Evolutionary conservation across 1,284 basidiomycete species (phyloP), one percentile per base, ranked within the genome.

Genomic region (Boletus subluridellus): DNA sequence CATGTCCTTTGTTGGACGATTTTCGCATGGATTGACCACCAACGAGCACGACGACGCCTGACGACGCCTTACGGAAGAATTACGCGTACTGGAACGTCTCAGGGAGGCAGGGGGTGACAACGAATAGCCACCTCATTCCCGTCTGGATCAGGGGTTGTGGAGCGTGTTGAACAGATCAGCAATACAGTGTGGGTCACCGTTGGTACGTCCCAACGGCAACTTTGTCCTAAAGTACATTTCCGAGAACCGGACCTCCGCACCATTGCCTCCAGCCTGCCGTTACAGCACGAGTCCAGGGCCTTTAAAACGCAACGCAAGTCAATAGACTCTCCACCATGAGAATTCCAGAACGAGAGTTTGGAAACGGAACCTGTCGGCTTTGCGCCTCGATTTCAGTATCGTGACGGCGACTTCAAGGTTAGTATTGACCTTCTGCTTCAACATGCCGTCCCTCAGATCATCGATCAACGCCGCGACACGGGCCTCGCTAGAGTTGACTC

Each of bases 61-160:
- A 21, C 21, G 21, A 21, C 21, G 21, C 21, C 21, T 21, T n/a
- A 70, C 64, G 17, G 68, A 69, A 10, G 76, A 72, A 11, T 66
- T 69, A 59, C 70, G 75, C 21, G 70, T 76, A 0, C 67, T 81
- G 30, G 71, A 73, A 26, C 73, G 67, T n/a, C 64, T 81, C 42
- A 67, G 74, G 55, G 68, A 68, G 24, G 67, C 6, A 71, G 71
- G 68, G 71, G 68, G 68, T 21, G 65, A 65, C 8, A 73, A 76
- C 42, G 80, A 77, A 24, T 76, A 71, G 53, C 76, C 78, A 11
- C 57, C 30, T 53, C 9, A 38, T 70, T 53, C 71, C 75, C 10
- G 76, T 80, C 6, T 80, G 80, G 81, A 75, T 80, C 48, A 77
- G 77, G 10, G 74, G 64, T 5, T 80, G 78, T 60, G 80, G 68